Conservation (phyloP, 2,329 filamentous ascomycete species). For the Akanthomyces muscarius region DNA sequence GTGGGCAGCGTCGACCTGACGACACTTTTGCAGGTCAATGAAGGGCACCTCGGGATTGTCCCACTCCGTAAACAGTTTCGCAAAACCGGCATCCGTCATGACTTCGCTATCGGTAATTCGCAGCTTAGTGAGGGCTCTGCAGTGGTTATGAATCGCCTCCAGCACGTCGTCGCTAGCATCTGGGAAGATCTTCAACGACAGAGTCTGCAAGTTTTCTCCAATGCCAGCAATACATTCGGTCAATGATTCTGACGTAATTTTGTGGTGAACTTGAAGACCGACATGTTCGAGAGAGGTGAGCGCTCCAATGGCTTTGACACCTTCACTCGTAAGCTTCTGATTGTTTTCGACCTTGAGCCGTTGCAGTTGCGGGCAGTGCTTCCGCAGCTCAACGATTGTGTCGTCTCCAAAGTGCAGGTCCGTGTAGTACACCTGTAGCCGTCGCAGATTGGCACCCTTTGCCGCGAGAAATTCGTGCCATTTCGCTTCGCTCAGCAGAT, state of each 20-base stretch:
- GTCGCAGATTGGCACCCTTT: constrained; percentile 62
- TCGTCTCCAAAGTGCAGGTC: constrained; percentile 78
- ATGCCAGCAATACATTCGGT: constrained; percentile 57
- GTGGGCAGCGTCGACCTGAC: constrained; percentile 67
- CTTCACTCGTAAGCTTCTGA: constrained; percentile 63
- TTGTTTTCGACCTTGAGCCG: constrained; percentile 81
- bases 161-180: constrained; percentile 67
- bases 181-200: constrained; percentile 69
- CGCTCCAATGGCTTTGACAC: constrained; percentile 60
- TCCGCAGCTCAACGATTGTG: constrained; percentile 57
- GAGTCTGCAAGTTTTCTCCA: constrained; percentile 65
- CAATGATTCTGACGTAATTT: constrained; percentile 54
- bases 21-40: constrained; percentile 72
- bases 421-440: constrained; percentile 76
- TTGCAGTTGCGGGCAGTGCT: constrained; percentile 62
- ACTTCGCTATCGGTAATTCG: constrained; percentile 73
- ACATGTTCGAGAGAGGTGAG: constrained; percentile 67
- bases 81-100: constrained; percentile 72
- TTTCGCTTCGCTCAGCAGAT: constrained; percentile 70
- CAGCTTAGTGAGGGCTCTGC: constrained; percentile 66
- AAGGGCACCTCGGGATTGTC: constrained; percentile 64
- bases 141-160: constrained; percentile 65
- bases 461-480: constrained; percentile 68
- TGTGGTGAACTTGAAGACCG: constrained; percentile 62
- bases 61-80: constrained; percentile 71